Conservation (phyloP, 768 basidiomycete species). For the Clavaria fumosa region DNA sequence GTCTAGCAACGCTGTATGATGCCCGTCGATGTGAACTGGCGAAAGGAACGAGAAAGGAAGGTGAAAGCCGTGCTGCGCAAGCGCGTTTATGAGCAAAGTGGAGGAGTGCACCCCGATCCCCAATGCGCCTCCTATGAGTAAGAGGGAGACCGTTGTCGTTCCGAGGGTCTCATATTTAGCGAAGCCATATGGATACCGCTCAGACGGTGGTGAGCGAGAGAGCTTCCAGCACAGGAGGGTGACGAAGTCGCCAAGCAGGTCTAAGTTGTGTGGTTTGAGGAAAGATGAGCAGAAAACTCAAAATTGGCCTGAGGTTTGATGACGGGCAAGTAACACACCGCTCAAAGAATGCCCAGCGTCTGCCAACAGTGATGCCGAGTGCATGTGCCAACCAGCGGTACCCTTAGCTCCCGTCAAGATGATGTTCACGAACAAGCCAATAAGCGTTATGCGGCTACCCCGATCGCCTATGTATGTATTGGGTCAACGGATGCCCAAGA, state of each 20-base stretch:
- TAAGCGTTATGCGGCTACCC: conserved; percentile 70
- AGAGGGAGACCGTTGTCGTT: conserved; percentile 75
- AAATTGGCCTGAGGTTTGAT: conserved; percentile 1
- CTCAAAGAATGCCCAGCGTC: conserved; percentile 88
- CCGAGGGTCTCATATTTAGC: conserved; percentile 94
- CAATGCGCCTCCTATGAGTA: conserved; percentile 71
- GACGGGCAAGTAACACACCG: conserved; percentile 32
- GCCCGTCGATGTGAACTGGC: conserved; percentile 35
- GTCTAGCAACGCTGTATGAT: conserved; percentile 52
- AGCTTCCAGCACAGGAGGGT: conserved; percentile 81
- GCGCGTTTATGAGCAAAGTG: conserved; percentile 59
- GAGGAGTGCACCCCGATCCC: conserved; percentile 88
- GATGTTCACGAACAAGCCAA: conserved; percentile 75
- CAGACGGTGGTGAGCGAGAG: conserved; percentile 68
- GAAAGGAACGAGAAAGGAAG: conserved; percentile 49
- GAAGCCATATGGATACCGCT: conserved; percentile 72
- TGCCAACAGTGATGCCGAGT: conserved; percentile 81
- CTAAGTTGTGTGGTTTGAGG: conserved; percentile 21
- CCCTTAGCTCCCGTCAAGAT: conserved; percentile 75
- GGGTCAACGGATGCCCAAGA: too few species aligned
- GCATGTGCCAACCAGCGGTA: conserved; percentile 75
- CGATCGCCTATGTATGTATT: conserved; percentile 67
- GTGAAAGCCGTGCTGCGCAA: conserved; percentile 47
- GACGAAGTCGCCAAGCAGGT: conserved; percentile 82
- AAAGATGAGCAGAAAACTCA: conserved; percentile 2